Conservation (phyloP, 2,329 filamentous ascomycete species). For the Rachicladosporium sp. region DNA sequence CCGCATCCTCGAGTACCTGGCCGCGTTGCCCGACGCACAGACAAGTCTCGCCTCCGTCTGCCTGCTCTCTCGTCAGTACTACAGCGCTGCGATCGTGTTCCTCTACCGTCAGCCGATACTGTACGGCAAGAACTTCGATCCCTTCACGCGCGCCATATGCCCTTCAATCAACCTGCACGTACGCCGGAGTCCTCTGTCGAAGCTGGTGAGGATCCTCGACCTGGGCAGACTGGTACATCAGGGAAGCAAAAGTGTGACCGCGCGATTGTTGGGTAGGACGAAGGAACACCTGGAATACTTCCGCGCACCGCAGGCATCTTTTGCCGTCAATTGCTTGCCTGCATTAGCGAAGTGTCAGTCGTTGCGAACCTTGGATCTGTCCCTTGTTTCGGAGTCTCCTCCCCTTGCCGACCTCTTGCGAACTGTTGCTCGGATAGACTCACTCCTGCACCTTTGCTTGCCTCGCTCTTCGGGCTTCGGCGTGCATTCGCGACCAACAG, state of each 20-base stretch:
- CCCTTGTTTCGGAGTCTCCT: constrained; percentile 40
- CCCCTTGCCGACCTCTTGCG: constrained; percentile 38
- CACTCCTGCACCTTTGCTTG: constrained; percentile 32
- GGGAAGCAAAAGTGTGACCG: constrained; percentile 44
- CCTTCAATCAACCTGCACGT: constrained; percentile 39
- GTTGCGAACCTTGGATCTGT: constrained; percentile 40
- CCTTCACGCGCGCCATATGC: constrained; percentile 43
- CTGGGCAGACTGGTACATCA: constrained; percentile 46
- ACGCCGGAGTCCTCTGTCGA: constrained; percentile 35
- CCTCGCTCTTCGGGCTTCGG: constrained; percentile 22
- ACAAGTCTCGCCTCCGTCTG: constrained; percentile 38
- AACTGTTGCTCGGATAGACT: constrained; percentile 34
- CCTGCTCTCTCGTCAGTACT: constrained; percentile 44
- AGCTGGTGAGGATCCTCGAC: constrained; percentile 41
- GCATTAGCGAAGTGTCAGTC: constrained; percentile 43
- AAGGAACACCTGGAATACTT: constrained; percentile 42
- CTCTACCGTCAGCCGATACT: constrained; percentile 44
- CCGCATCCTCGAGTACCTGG: constrained; percentile 35
- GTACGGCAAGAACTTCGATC: constrained; percentile 39
- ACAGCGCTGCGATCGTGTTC: constrained; percentile 36
- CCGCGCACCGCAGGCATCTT: constrained; percentile 45
- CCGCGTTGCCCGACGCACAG: constrained; percentile 30
- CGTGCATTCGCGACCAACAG: constrained; percentile 12
- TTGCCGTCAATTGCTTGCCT: constrained; percentile 45
- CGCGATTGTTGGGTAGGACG: constrained; percentile 42